Percentiles rank a stretch among this genome's conserved stretches.
These are phyloP conservation scores for Lagerstroemia speciosa DNA, from an alignment of 345 rosid species.

Conservation along the genomic window DNA sequence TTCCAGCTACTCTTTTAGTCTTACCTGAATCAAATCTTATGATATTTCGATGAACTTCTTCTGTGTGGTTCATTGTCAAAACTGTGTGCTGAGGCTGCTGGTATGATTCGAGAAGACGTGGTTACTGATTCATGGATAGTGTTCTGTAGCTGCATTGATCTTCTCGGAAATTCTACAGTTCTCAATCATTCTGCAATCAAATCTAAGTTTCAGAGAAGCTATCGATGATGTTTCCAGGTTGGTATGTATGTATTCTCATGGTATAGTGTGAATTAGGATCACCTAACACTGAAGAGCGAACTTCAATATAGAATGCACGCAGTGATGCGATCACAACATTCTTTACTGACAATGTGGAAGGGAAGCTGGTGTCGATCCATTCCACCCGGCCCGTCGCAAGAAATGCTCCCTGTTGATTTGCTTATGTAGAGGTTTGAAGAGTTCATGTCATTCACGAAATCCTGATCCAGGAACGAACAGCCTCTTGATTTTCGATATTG, in stretches of 20 bases:
- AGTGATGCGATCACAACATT: background rate
- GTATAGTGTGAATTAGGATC: too few species aligned
- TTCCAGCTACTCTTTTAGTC: background rate
- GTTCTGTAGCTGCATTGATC: too few species aligned
- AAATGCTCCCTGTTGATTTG: conserved; percentile 56
- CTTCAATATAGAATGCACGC: background rate
- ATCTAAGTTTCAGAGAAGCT: too few species aligned
- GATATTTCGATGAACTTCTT: too few species aligned
- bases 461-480: conserved; percentile 62
- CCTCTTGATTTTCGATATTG: conserved; percentile 13
- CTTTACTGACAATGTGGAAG: conserved; percentile 63
- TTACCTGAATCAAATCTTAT: background rate
- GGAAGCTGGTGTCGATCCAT: conserved; percentile 89
- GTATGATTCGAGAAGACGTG: too few species aligned
- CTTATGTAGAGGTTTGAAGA: conserved; percentile 77
- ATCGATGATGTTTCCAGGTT: too few species aligned
- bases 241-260: too few species aligned
- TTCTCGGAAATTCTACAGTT: too few species aligned
- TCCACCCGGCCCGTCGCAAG: conserved; percentile 84
- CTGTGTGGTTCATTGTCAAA: background rate
- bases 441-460: conserved; percentile 90
- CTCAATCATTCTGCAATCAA: too few species aligned
- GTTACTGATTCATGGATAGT: too few species aligned
- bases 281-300: background rate
- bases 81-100: background rate